Percentiles rank a stretch among this genome's conserved stretches.
Evolutionary conservation across 2,329 filamentous ascomycete genomes (phyloP).

Genomic region (Aspergillus pseudoglaucus): DNA sequence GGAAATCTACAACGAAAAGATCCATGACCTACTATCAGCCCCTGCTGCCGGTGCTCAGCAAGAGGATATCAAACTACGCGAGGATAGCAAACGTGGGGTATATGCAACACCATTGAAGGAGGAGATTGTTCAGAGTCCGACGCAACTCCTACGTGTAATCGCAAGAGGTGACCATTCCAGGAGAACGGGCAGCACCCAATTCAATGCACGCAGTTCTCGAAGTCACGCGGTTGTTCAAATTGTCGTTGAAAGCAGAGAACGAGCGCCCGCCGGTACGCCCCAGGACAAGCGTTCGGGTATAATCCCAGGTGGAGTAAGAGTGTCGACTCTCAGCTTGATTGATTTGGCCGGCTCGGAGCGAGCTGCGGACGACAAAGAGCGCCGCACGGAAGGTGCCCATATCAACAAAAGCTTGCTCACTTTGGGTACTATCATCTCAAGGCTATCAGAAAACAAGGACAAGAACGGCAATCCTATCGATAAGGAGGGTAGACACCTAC

Average conservation of each 20-base stretch:
- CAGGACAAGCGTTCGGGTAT: conserved; percentile 63
- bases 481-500: conserved; percentile 85
- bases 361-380: conserved; percentile 90
- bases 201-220: conserved; percentile 91
- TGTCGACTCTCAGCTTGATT: conserved; percentile 91
- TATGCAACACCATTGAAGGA: conserved; percentile 95
- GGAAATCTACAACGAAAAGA: conserved; percentile 98
- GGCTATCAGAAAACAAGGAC: conserved; percentile 82
- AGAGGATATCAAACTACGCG: conserved; percentile 94
- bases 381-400: conserved; percentile 87
- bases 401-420: conserved; percentile 98
- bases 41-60: conserved; percentile 59
- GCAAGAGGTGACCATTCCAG: conserved; percentile 87
- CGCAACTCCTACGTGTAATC: conserved; percentile 89
- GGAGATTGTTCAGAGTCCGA: conserved; percentile 97
- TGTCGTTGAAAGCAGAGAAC: conserved; percentile 91
- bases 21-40: conserved; percentile 84
- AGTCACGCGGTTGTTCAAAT: conserved; percentile 99
- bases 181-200: conserved; percentile 89
- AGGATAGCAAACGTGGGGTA: conserved; percentile 92
- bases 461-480: conserved; percentile 66
- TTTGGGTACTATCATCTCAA: conserved; percentile 87
- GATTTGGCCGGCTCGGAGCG: conserved; percentile 95
- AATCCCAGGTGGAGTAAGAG: conserved; percentile 80
- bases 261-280: conserved; percentile 52